Conservation (phyloP, 2,329 filamentous ascomycete genomes). For the Hysterium pulicare region DNA sequence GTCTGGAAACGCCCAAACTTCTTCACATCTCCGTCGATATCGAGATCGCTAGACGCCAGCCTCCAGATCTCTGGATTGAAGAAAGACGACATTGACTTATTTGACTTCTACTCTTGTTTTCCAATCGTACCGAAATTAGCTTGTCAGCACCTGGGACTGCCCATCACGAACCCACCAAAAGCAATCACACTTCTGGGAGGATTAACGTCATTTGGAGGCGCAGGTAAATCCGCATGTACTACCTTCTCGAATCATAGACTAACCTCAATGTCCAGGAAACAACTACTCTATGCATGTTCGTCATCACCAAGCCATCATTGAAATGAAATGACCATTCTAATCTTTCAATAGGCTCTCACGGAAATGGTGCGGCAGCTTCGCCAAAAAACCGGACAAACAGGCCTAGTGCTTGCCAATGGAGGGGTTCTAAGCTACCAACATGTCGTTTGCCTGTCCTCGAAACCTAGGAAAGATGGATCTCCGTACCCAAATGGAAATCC, state of each 20-base stretch:
- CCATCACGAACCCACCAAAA: slow-evolving; percentile 45
- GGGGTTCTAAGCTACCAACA: slow-evolving; percentile 65
- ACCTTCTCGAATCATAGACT: not conserved
- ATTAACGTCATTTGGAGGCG: slow-evolving; percentile 65
- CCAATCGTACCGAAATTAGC: slow-evolving; percentile 68
- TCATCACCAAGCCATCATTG: slow-evolving; percentile 17
- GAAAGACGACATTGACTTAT: slow-evolving; percentile 55
- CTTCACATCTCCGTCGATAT: slow-evolving; percentile 57
- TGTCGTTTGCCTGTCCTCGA: slow-evolving; percentile 55
- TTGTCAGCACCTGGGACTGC: slow-evolving; percentile 56
- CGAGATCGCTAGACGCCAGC: slow-evolving; percentile 54
- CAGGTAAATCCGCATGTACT: slow-evolving; percentile 22
- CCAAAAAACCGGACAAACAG: slow-evolving; percentile 47
- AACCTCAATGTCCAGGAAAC: slow-evolving; percentile 48
- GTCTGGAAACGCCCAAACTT: slow-evolving; percentile 63
- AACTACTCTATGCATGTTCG: slow-evolving; percentile 65
- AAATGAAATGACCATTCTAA: not conserved
- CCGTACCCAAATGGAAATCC: slow-evolving; percentile 49
- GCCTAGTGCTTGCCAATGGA: slow-evolving; percentile 63
- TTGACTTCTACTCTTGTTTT: slow-evolving; percentile 64
- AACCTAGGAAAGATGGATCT: slow-evolving; percentile 37
- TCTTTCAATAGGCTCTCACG: slow-evolving; percentile 19
- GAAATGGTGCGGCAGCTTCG: slow-evolving; percentile 46
- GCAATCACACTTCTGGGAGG: slow-evolving; percentile 62
- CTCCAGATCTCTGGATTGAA: slow-evolving; percentile 48